Evolutionary conservation across 306 rosid species (phyloP).

Genomic region (Geum urbanum): DNA sequence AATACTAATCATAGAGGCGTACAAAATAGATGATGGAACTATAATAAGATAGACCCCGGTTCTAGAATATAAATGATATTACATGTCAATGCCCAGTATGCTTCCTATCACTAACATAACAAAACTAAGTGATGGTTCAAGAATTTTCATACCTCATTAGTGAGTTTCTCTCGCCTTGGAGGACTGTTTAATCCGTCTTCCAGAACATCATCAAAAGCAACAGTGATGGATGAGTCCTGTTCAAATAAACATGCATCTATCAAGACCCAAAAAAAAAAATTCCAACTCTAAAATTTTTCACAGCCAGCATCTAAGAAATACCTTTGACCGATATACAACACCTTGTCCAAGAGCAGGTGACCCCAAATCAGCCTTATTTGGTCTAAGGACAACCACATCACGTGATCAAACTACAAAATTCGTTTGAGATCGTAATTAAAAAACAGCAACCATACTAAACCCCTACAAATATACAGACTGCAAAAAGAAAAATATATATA

Average conservation of each 20-base stretch:
- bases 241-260: not conserved
- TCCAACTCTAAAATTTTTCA: conserved; percentile 16
- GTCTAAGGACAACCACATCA: conserved; percentile 90
- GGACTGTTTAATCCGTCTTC: conserved; percentile 90
- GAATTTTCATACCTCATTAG: conserved; percentile 64
- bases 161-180: conserved; percentile 82
- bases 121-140: not conserved
- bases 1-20: conserved; percentile 11
- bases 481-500: conserved; percentile 5
- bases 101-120: not conserved
- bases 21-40: not conserved
- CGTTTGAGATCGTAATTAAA: not conserved
- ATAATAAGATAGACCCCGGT: not conserved
- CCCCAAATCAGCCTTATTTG: conserved; percentile 89
- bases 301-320: conserved; percentile 18
- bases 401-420: conserved; percentile 71
- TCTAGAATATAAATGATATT: not conserved
- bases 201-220: conserved; percentile 95
- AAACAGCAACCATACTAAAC: too few relatives aligned
- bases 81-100: not conserved
- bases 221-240: conserved; percentile 91
- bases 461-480: not conserved
- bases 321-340: conserved; percentile 91
- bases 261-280: conserved; percentile 13
- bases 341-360: conserved; percentile 96